Evolutionary conservation across 345 rosid species (phyloP), one percentile per base, ranked within the genome.

Genomic region (Carallia pectinifolia): DNA sequence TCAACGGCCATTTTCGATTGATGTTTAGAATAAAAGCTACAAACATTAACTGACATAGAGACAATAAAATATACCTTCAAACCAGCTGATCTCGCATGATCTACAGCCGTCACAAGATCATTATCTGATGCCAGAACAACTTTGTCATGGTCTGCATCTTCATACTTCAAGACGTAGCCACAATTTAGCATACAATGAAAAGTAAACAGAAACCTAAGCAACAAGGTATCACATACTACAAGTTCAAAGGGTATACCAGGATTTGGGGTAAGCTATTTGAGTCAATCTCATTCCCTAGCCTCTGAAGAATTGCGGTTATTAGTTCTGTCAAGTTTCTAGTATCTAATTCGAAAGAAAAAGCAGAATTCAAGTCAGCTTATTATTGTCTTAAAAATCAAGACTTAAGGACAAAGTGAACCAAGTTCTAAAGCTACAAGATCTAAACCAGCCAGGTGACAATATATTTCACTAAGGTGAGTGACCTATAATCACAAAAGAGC

Each of bases 71-170:
- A 31, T 84, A 96, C 99, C 99, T 92, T 96, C 89, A 91, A 88
- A 70, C 96, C 96, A 71, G 83, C 86, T 76, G 80, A 88, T 76
- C 84, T 90, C 56, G 97, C 99, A 79, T 96, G 98, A 40, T 96
- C 97, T 62, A 96, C 90, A 15, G 99, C 99, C 30, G 90, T 88
- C 50, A 69, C 66, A 71, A 96, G 97, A 73, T 96, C 99, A 67
- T 79, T 74, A 59, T 96, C 98, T 52, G 97, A 88, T 68, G 89
- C 90, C 76, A 96, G 79, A 70, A 92, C 86, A 71, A 90, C 97
- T 86, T 90, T 90, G 80, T 96, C 99, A 23, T 70, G 89, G 78
- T 96, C 99, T 71, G 90, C 99, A 56, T 96, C 99, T 82, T 96
- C 99, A 73, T 96, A 96, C 99, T 96, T 71, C 58, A 75, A 19